Evolutionary conservation across 225 moss, liverwort and hornwort genomes (phyloP).

Genomic region (Marchantia polymorpha): DNA sequence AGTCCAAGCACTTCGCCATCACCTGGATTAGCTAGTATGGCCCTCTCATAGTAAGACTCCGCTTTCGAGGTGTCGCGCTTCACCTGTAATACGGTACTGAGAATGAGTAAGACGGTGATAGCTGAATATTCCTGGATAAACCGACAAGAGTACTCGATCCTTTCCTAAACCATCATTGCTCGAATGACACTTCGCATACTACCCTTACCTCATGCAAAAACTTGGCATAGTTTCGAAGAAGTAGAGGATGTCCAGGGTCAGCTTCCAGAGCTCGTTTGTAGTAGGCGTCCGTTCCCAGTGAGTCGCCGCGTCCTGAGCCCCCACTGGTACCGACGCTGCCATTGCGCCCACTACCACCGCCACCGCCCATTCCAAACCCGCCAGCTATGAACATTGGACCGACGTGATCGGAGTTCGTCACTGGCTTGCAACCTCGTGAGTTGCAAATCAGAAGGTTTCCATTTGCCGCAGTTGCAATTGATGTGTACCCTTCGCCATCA

Average conservation of each 20-base stretch:
- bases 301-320: slow-evolving; percentile 17
- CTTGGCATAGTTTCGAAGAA: slow-evolving; percentile 31
- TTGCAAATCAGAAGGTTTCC: slow-evolving; percentile 7
- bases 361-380: slow-evolving; percentile 22
- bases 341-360: slow-evolving; percentile 11
- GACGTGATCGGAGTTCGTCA: slow-evolving; percentile 1
- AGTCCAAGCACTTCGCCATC: slow-evolving; percentile 28
- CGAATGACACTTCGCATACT: background rate
- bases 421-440: slow-evolving; percentile 19
- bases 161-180: background rate
- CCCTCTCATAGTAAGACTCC: slow-evolving; percentile 27
- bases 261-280: slow-evolving; percentile 23
- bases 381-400: slow-evolving; percentile 22
- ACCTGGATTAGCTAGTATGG: slow-evolving; percentile 29
- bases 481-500: background rate
- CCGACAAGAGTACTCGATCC: background rate
- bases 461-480: background rate
- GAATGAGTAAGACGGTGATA: background rate
- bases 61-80: slow-evolving; percentile 21
- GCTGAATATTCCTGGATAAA: background rate
- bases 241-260: slow-evolving; percentile 25
- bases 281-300: slow-evolving; percentile 17
- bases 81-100: slow-evolving; percentile 13
- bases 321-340: background rate
- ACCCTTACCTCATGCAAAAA: slow-evolving; percentile 32